Evolutionary conservation across 352 stramenopile genomes (phyloP).

Genomic region (Globisporangium radiosum): DNA sequence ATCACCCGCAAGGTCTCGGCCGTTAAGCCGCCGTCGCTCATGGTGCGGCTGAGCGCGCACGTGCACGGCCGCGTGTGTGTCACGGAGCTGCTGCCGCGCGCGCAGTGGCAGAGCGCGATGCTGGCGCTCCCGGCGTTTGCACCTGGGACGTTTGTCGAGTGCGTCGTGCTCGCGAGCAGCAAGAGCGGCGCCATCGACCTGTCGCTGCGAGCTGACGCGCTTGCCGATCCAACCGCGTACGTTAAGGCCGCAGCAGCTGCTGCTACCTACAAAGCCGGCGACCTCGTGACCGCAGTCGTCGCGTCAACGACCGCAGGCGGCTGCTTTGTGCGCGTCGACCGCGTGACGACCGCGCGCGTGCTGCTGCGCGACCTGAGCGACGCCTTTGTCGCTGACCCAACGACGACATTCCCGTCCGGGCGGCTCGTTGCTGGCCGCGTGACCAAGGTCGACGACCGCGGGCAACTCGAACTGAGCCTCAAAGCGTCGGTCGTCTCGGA

Average conservation of each 20-base stretch:
- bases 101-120: conserved; percentile 71
- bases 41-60: conserved; percentile 77
- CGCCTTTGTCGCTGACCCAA: conserved; percentile 91
- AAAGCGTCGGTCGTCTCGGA: conserved; percentile 92
- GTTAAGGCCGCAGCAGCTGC: conserved; percentile 26
- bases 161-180: conserved; percentile 55
- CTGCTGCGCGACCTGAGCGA: conserved; percentile 95
- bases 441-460: conserved; percentile 77
- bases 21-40: conserved; percentile 74
- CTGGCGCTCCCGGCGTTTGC: conserved; percentile 56
- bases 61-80: conserved; percentile 76
- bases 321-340: conserved; percentile 92
- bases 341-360: conserved; percentile 81
- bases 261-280: conserved; percentile 41
- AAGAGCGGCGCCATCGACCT: conserved; percentile 55
- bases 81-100: conserved; percentile 54
- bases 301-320: conserved; percentile 88
- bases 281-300: conserved; percentile 89
- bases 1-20: conserved; percentile 67
- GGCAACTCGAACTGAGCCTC: conserved; percentile 88
- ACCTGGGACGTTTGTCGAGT: conserved; percentile 59
- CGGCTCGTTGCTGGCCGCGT: conserved; percentile 93
- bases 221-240: conserved; percentile 51
- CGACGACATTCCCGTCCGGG: conserved; percentile 84
- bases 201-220: conserved; percentile 59